A percentile compares a stretch with the other conserved stretches of the same genome.
phyloP scores from a whole-genome alignment of 768 basidiomycete genomes.

The Gautieria morchelliformis region DNA sequence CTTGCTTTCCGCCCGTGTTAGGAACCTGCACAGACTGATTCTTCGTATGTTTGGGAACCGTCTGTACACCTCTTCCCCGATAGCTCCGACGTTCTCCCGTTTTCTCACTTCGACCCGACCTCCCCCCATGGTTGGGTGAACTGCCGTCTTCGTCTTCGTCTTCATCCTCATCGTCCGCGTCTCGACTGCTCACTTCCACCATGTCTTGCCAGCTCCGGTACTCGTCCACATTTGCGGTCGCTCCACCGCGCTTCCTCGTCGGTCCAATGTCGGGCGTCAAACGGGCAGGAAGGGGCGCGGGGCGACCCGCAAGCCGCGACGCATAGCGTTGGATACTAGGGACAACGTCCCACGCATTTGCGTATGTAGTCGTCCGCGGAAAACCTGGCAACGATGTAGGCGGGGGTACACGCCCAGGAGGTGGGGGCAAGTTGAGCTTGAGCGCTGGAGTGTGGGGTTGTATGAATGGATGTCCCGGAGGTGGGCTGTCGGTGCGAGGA shows the following conservation, averaged over 20 bases:
- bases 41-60: slow-evolving; percentile 42
- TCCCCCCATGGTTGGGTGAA: neutral
- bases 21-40: slow-evolving; percentile 54
- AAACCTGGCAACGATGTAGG: slow-evolving; percentile 30
- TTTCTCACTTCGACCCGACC: slow-evolving; percentile 21
- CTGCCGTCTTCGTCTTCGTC: slow-evolving; percentile 33
- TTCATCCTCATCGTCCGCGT: slow-evolving; percentile 77
- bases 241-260: slow-evolving; percentile 25
- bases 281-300: slow-evolving; percentile 32
- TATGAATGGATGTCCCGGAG: slow-evolving; percentile 21
- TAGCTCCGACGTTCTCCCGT: slow-evolving; percentile 36
- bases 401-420: slow-evolving; percentile 27
- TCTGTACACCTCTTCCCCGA: slow-evolving; percentile 63
- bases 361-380: slow-evolving; percentile 51
- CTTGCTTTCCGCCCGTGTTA: slow-evolving; percentile 1
- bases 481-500: slow-evolving; percentile 51
- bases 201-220: slow-evolving; percentile 42
- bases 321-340: slow-evolving; percentile 76
- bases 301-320: slow-evolving; percentile 45
- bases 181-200: slow-evolving; percentile 62
- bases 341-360: slow-evolving; percentile 79
- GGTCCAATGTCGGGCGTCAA: slow-evolving; percentile 21
- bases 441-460: slow-evolving; percentile 21
- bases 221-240: slow-evolving; percentile 24
- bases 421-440: neutral